Evolutionary conservation across 257 asterid species (phyloP).

Genomic region (Leonotis leonurus): DNA sequence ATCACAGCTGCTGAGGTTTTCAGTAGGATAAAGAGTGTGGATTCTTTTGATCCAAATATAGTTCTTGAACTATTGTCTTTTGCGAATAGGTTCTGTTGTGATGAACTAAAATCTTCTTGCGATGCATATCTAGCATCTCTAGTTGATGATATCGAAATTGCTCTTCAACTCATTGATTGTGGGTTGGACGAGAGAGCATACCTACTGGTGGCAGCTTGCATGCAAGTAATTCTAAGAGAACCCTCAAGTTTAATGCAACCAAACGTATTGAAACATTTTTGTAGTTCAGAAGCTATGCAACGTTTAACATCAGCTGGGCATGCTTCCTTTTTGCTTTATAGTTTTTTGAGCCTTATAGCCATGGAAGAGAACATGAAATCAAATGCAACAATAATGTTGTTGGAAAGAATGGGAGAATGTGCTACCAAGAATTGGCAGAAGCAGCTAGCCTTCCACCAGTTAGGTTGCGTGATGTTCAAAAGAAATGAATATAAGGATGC

Average conservation of each 20-base stretch:
- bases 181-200: slow-evolving; percentile 77
- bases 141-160: slow-evolving; percentile 57
- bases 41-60: slow-evolving; percentile 46
- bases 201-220: slow-evolving; percentile 87
- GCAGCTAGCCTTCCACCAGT: slow-evolving; percentile 70
- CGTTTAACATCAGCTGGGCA: slow-evolving; percentile 60
- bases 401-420: slow-evolving; percentile 82
- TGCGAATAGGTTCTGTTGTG: slow-evolving; percentile 86
- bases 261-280: slow-evolving; percentile 45
- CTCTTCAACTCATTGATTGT: slow-evolving; percentile 57
- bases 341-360: slow-evolving; percentile 64
- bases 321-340: slow-evolving; percentile 72
- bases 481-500: slow-evolving; percentile 89
- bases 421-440: slow-evolving; percentile 72
- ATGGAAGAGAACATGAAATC: slow-evolving; percentile 84
- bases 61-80: slow-evolving; percentile 66
- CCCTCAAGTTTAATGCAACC: slow-evolving; percentile 68
- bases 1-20: slow-evolving; percentile 74
- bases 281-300: slow-evolving; percentile 62
- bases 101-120: slow-evolving; percentile 70
- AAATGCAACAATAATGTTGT: slow-evolving; percentile 71
- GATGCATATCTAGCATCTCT: slow-evolving; percentile 65
- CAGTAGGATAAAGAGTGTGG: slow-evolving; percentile 59
- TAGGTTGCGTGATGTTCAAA: slow-evolving; percentile 93
- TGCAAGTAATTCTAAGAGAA: slow-evolving; percentile 86